Conservation (phyloP, 768 basidiomycete species). For the Cyclocybe cylindracea region DNA sequence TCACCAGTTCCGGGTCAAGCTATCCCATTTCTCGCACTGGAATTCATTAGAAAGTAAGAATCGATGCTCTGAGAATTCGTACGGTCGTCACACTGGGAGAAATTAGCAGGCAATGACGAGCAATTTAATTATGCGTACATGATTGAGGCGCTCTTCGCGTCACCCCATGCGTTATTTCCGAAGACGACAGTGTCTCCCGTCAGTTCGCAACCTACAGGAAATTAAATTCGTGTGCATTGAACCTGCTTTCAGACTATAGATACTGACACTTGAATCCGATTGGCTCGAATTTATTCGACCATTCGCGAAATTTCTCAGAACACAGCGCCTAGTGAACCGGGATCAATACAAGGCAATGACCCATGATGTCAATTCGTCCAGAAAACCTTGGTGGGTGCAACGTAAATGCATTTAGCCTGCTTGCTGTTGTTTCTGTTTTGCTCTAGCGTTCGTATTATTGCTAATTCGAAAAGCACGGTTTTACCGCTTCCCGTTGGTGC, state of each 20-base stretch:
- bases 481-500: constrained; percentile 97
- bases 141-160: constrained; percentile 73
- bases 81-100: constrained; percentile 74
- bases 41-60: background rate
- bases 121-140: constrained; percentile 52
- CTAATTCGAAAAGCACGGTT: constrained; percentile 91
- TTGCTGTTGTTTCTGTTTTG: constrained; percentile 35
- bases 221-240: background rate
- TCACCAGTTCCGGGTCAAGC: constrained; percentile 85
- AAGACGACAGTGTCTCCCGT: constrained; percentile 86
- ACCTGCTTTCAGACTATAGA: background rate
- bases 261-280: constrained; percentile 74
- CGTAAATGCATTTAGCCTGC: constrained; percentile 78
- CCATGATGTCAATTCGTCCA: background rate
- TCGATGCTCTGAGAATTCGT: constrained; percentile 15
- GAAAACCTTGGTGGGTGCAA: constrained; percentile 87
- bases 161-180: constrained; percentile 68
- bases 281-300: constrained; percentile 76
- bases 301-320: constrained; percentile 80
- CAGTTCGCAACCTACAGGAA: constrained; percentile 71
- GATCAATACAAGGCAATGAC: background rate
- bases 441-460: constrained; percentile 75
- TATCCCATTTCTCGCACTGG: constrained; percentile 96
- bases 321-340: constrained; percentile 70
- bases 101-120: constrained; percentile 1